A percentile compares a stretch with the other conserved stretches of the same genome.
These are phyloP conservation scores for Colletotrichum sansevieriae DNA, from an alignment of 2,329 filamentous ascomycete genomes.

Conservation along the genomic window DNA sequence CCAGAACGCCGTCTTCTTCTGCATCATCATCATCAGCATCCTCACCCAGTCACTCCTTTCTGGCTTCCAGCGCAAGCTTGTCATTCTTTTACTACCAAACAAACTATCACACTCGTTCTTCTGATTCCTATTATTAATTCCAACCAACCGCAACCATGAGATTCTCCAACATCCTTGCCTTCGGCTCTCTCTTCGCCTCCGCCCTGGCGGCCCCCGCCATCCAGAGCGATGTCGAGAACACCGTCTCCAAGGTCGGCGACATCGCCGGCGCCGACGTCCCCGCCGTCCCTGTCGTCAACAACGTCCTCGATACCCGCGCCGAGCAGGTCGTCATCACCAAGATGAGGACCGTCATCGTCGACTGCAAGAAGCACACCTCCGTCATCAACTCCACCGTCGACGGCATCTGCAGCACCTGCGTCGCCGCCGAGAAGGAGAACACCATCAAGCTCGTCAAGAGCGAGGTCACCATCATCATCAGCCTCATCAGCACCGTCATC, in stretches of 20 bases:
- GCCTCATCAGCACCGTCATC: conserved; percentile 24
- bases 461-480: conserved; percentile 34
- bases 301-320: conserved; percentile 19
- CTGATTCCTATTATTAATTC: conserved; percentile 17
- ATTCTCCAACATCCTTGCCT: conserved; percentile 33
- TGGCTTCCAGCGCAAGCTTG: conserved; percentile 5
- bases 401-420: conserved; percentile 12
- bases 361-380: conserved; percentile 35
- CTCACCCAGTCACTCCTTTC: conserved; percentile 38
- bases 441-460: conserved; percentile 31
- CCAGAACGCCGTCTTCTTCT: not conserved
- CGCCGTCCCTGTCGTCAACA: not conserved
- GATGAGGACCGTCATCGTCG: conserved; percentile 29
- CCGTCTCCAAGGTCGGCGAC: conserved; percentile 6
- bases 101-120: conserved; percentile 21
- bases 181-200: conserved; percentile 32
- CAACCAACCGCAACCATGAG: conserved; percentile 34
- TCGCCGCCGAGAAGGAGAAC: conserved; percentile 19
- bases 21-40: conserved; percentile 18
- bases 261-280: not conserved
- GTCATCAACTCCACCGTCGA: conserved; percentile 36
- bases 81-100: conserved; percentile 30
- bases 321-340: conserved; percentile 31
- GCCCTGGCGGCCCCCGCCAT: conserved; percentile 26
- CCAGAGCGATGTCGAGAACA: conserved; percentile 1